Evolutionary conservation across 495 filamentous ascomycete genomes (phyloP).

Genomic region (Penicillium goetzii): DNA sequence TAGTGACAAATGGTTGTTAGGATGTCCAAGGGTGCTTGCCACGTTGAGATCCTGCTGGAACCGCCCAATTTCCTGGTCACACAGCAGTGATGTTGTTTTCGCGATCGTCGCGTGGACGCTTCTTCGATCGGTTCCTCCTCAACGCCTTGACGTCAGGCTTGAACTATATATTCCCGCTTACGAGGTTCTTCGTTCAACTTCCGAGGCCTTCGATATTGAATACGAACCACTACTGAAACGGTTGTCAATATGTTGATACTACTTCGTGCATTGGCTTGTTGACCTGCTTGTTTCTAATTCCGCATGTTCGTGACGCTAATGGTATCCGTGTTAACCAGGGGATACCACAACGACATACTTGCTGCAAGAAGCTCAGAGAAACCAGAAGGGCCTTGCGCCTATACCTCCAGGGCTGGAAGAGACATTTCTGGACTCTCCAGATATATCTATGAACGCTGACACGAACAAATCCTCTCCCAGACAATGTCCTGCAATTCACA

Average conservation of each 20-base stretch:
- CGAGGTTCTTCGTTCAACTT: background rate
- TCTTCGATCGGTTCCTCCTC: background rate
- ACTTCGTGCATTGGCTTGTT: background rate
- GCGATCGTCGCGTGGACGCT: background rate
- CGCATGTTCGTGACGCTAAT: background rate
- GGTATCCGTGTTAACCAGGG: background rate
- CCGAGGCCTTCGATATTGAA: background rate
- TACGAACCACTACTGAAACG: background rate
- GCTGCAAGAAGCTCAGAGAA: background rate
- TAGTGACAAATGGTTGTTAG: background rate
- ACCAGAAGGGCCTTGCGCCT: background rate
- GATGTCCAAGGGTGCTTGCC: too few species aligned
- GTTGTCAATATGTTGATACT: background rate
- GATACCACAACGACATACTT: background rate
- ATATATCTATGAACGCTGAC: background rate
- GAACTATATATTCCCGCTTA: slow-evolving; percentile 3
- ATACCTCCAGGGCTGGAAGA: background rate
- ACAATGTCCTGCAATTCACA: background rate
- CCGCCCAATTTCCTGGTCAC: background rate
- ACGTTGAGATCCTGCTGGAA: background rate
- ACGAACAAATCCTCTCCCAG: background rate
- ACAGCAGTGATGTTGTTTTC: background rate
- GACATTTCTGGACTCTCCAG: background rate
- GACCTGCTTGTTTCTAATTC: background rate
- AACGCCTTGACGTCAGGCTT: slow-evolving; percentile 4